phyloP scores from a whole-genome alignment of 345 rosid species.

The Brassica napus region DNA sequence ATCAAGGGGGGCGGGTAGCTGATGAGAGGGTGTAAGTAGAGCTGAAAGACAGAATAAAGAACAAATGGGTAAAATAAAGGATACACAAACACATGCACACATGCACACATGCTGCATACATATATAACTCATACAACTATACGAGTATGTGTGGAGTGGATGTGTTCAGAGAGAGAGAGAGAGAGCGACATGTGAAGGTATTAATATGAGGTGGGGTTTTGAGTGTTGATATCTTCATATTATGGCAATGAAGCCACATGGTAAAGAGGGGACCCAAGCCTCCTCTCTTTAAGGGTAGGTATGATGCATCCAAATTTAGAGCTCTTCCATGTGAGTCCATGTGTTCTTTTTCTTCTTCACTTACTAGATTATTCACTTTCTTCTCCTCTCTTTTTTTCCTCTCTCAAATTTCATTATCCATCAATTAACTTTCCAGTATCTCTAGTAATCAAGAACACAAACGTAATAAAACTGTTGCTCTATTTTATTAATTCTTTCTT shows the following conservation, averaged over 20 bases:
- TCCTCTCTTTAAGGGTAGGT: constrained; percentile 37
- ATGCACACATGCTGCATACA: constrained; percentile 22
- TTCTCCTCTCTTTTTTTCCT: no score
- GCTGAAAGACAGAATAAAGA: background rate
- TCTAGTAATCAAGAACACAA: no score
- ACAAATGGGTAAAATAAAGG: constrained; percentile 20
- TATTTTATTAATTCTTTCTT: no score
- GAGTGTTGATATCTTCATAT: constrained; percentile 36
- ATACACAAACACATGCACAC: constrained; percentile 33
- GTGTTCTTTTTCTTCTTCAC: constrained; percentile 19
- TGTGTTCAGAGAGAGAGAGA: constrained; percentile 1
- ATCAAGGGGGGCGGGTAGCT: no score
- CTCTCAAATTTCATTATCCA: no score
- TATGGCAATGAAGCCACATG: constrained; percentile 34
- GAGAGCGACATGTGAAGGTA: constrained; percentile 35
- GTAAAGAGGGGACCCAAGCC: constrained; percentile 25
- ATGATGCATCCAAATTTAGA: constrained; percentile 31
- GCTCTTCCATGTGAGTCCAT: constrained; percentile 40
- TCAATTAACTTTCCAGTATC: no score
- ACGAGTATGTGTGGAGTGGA: constrained; percentile 16
- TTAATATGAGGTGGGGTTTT: constrained; percentile 39
- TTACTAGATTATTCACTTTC: background rate
- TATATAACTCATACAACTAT: background rate
- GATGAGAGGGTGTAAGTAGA: no score
- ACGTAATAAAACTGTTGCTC: no score